Evolutionary conservation across 305 asterid genomes (phyloP).

Genomic region (Fraxinus xanthoxyloides): DNA sequence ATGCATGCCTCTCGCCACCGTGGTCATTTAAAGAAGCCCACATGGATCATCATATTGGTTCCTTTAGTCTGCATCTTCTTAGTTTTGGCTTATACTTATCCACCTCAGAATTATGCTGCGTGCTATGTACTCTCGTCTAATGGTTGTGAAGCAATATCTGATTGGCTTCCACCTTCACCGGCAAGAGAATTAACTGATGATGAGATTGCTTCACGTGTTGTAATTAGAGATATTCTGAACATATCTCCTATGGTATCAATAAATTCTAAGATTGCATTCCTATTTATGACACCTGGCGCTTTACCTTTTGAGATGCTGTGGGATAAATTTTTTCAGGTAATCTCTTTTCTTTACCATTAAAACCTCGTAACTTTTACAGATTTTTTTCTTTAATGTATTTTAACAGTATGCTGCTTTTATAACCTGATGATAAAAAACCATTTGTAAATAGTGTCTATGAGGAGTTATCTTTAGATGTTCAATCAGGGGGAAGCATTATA

Average conservation of each 20-base stretch:
- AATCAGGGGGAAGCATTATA: neutral
- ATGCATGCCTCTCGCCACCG: conserved; percentile 17
- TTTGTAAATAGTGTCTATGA: neutral
- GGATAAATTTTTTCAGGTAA: conserved; percentile 54
- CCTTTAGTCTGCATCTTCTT: conserved; percentile 47
- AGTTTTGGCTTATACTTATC: conserved; percentile 47
- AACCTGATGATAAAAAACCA: neutral
- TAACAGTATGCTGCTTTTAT: neutral
- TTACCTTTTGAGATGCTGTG: conserved; percentile 55
- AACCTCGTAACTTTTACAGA: neutral
- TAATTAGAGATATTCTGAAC: conserved; percentile 43
- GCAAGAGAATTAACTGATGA: conserved; percentile 46
- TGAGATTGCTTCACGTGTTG: conserved; percentile 48
- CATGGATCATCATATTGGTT: conserved; percentile 52
- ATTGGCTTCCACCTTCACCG: conserved; percentile 49
- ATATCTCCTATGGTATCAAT: conserved; percentile 31
- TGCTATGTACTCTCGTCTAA: conserved; percentile 45
- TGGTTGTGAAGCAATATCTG: conserved; percentile 37
- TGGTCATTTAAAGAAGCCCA: conserved; percentile 44
- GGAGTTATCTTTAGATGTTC: neutral
- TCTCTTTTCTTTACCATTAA: neutral
- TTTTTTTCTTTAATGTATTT: neutral
- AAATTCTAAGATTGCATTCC: conserved; percentile 47
- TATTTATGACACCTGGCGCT: conserved; percentile 49
- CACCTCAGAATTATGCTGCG: conserved; percentile 48